These are phyloP conservation scores for Cyclotella choctawhatcheeana DNA, from an alignment of 108 stramenopile genomes.

Conservation along the genomic window DNA sequence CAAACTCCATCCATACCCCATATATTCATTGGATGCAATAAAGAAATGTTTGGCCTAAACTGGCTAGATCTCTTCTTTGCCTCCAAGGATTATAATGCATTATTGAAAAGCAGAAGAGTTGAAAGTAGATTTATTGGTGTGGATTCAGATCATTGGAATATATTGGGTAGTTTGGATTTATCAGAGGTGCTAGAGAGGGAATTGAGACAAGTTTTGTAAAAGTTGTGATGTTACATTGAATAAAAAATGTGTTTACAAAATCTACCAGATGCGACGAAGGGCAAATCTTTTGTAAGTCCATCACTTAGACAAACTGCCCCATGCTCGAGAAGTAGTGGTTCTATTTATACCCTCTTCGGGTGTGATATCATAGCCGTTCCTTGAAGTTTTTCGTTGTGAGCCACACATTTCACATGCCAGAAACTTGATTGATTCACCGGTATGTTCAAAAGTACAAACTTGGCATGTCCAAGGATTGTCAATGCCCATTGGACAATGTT, in stretches of 20 bases:
- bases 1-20: constrained; percentile 42
- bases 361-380: background rate
- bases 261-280: too few species aligned
- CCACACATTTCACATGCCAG: constrained; percentile 45
- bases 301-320: too few species aligned
- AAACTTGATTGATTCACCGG: constrained; percentile 9
- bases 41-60: constrained; percentile 62
- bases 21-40: constrained; percentile 56
- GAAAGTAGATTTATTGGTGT: constrained; percentile 42
- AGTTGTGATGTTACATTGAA: too few species aligned
- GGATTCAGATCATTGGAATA: constrained; percentile 68
- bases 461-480: constrained; percentile 19
- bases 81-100: constrained; percentile 41
- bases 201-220: constrained; percentile 40
- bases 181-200: constrained; percentile 40
- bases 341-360: background rate
- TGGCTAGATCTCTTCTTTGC: constrained; percentile 63
- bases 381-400: background rate
- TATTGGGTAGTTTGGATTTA: constrained; percentile 51
- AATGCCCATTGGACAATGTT: background rate
- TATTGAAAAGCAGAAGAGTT: constrained; percentile 29
- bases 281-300: too few species aligned
- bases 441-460: constrained; percentile 31
- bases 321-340: background rate
- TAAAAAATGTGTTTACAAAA: too few species aligned